Percentiles rank a stretch among this genome's conserved stretches.
These are phyloP conservation scores for Saposhnikovia divaricata DNA, from an alignment of 129 eudicot species.

Conservation along the genomic window DNA sequence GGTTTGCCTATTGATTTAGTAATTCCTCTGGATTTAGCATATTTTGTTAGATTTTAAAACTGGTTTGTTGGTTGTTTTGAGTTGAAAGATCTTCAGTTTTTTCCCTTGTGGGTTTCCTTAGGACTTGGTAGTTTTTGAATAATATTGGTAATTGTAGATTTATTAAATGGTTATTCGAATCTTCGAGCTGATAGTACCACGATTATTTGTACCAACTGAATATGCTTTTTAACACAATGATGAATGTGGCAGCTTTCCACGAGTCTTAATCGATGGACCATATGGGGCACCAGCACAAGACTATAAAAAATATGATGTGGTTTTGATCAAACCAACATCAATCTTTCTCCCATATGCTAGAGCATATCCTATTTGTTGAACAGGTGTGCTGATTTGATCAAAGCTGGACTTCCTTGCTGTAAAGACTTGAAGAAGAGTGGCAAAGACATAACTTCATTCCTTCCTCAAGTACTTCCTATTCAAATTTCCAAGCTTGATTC, in stretches of 20 bases:
- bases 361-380: too few relatives aligned
- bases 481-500: too few relatives aligned
- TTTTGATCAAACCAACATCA: too few relatives aligned
- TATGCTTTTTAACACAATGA: conserved; percentile 2
- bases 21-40: background rate
- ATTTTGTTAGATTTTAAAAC: background rate
- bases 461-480: too few relatives aligned
- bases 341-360: too few relatives aligned
- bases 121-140: too few relatives aligned
- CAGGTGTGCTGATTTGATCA: too few relatives aligned
- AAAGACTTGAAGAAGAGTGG: too few relatives aligned
- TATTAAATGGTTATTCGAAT: too few relatives aligned
- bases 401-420: too few relatives aligned
- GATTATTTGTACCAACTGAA: background rate
- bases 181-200: background rate
- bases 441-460: too few relatives aligned
- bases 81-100: background rate
- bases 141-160: background rate
- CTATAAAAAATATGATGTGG: conserved; percentile 76
- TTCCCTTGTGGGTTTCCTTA: background rate
- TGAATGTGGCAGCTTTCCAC: conserved; percentile 50
- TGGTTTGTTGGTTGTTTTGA: background rate
- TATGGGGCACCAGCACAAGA: conserved; percentile 97
- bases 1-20: conserved; percentile 23
- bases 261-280: conserved; percentile 79